Percentiles rank a stretch among this genome's conserved stretches.
phyloP scores from a whole-genome alignment of 2,329 filamentous ascomycete genomes.

The Venturia asperata region DNA sequence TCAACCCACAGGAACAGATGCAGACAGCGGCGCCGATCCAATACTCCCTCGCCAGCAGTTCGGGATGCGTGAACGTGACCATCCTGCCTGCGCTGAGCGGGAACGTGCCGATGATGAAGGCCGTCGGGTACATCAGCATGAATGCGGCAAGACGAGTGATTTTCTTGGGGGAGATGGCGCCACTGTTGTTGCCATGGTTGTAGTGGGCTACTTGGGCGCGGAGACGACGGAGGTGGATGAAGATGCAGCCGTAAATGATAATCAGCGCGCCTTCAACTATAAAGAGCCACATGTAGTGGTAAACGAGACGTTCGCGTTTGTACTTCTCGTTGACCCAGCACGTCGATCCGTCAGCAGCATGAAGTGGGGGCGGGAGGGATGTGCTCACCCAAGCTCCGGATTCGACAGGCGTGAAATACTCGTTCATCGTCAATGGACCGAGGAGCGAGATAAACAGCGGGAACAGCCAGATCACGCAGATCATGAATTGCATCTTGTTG shows the following conservation, averaged over 20 bases:
- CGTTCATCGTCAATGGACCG: constrained; percentile 38
- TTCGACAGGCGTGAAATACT: constrained; percentile 37
- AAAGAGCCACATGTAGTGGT: constrained; percentile 50
- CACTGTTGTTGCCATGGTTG: not conserved
- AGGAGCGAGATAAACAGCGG: constrained; percentile 41
- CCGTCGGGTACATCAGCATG: constrained; percentile 58
- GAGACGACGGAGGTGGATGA: constrained; percentile 12
- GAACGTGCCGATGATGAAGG: constrained; percentile 59
- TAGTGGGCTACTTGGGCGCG: constrained; percentile 28
- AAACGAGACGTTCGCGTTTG: constrained; percentile 42
- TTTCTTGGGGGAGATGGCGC: not conserved
- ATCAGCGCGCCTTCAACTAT: constrained; percentile 46
- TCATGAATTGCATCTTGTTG: constrained; percentile 37
- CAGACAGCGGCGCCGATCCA: constrained; percentile 7
- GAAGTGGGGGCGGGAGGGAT: not conserved
- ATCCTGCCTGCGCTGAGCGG: constrained; percentile 58
- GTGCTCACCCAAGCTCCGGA: constrained; percentile 45
- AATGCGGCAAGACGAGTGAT: constrained; percentile 6
- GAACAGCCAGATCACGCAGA: constrained; percentile 42
- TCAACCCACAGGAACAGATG: constrained; percentile 6
- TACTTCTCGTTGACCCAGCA: constrained; percentile 44
- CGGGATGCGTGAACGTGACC: constrained; percentile 6
- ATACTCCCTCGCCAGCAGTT: constrained; percentile 1
- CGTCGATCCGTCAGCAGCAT: constrained; percentile 22
- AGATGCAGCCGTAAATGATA: constrained; percentile 34